Evolutionary conservation across 768 basidiomycete species (phyloP), one percentile per base, ranked within the genome.

Genomic region (Kwoniella botswanensis): DNA sequence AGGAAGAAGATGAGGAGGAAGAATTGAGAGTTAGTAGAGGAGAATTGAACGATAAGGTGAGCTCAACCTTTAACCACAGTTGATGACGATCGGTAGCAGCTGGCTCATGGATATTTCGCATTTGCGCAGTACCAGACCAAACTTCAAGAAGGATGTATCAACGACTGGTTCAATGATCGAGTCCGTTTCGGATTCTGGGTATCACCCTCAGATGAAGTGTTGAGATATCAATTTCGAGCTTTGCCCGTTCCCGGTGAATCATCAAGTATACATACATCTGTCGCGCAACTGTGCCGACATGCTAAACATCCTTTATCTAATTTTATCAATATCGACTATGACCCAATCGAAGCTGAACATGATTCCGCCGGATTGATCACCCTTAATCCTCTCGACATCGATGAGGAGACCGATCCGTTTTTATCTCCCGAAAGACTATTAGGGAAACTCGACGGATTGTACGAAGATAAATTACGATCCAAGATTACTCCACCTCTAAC

Each of bases 101-200:
- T 22, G 56, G 17, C 22, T 5, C 13, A 7, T 41, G 15, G 6
- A 10, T 50, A 10, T 63, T 17, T 10, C 41, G 24, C 46, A 9
- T 9, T 9, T 59, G 46, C n/a, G 12, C 62, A 76, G 74, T 73
- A 60, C 22, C 12, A 50, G 13, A 57, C 7, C 2, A 66, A 65
- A 46, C 65, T 74, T n/a, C 61, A 57, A 29, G 29, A 59, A 22
- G 73, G 55, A 18, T 71, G 57, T 18, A 55, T 74, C 29, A 60
- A 70, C 41, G 70, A 74, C 24, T 72, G 54, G 42, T 24, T 74
- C 43, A 63, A 60, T n/a, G 72, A 71, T 55, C 55, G 75, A 41
- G 58, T 76, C 46, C 41, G 67, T 21, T 70, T 59, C 22, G 75
- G 70, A 4, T 71, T 71, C 24, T 76, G 75, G 75, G 65, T 76